These are phyloP conservation scores for Magnolia changhungtana DNA, from an alignment of 164 flowering plant species.

Conservation along the genomic window DNA sequence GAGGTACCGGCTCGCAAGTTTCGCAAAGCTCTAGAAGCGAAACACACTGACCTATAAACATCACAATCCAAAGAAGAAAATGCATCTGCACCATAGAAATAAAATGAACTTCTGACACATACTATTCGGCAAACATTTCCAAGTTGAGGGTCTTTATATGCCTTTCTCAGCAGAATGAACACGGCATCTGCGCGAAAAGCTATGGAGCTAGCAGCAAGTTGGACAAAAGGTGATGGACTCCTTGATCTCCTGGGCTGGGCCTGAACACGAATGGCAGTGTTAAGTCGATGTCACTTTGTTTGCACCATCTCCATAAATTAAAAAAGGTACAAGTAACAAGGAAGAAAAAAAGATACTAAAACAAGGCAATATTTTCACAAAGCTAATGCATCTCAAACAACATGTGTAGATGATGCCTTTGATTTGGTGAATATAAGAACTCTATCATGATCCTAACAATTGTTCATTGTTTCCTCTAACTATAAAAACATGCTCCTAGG, in stretches of 20 bases:
- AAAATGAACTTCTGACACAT: conserved; percentile 15
- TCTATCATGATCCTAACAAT: too few relatives aligned
- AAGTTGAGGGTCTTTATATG: conserved; percentile 66
- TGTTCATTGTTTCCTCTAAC: not conserved
- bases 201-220: conserved; percentile 45
- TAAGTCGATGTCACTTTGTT: not conserved
- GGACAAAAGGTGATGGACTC: conserved; percentile 37
- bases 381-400: not conserved
- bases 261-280: conserved; percentile 6
- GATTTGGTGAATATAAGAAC: not conserved
- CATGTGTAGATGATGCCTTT: not conserved
- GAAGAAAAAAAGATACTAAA: not conserved
- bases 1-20: conserved; percentile 43
- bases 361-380: not conserved
- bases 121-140: conserved; percentile 69
- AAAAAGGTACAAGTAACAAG: not conserved
- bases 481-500: not conserved
- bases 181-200: conserved; percentile 71
- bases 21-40: conserved; percentile 56
- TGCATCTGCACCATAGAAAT: not conserved
- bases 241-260: conserved; percentile 75
- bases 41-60: conserved; percentile 6
- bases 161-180: conserved; percentile 66
- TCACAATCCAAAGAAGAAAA: not conserved
- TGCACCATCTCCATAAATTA: not conserved